These are phyloP conservation scores for Trichoderma breve DNA, from an alignment of 2,329 filamentous ascomycete genomes.

Conservation along the genomic window DNA sequence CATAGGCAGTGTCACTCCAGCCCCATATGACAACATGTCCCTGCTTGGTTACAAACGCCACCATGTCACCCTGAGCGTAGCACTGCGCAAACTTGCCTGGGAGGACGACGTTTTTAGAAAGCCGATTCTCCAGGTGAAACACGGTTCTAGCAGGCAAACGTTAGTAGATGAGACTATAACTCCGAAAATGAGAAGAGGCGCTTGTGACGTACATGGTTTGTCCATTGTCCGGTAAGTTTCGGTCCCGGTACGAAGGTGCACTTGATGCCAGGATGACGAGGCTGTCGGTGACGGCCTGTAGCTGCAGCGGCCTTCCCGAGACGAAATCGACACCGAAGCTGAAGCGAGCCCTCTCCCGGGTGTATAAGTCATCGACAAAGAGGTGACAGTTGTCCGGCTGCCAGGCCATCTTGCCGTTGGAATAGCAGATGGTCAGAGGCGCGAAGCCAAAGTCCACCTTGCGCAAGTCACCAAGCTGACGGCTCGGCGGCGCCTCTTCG, in stretches of 20 bases:
- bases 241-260: neutral
- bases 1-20: constrained; percentile 24
- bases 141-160: constrained; percentile 22
- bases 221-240: constrained; percentile 12
- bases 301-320: constrained; percentile 21
- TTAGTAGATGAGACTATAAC: neutral
- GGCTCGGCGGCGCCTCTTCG: neutral
- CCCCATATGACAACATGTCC: constrained; percentile 25
- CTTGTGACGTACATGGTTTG: constrained; percentile 13
- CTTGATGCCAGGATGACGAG: constrained; percentile 25
- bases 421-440: constrained; percentile 25
- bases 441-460: constrained; percentile 19
- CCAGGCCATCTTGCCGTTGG: constrained; percentile 30
- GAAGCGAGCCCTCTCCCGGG: constrained; percentile 24
- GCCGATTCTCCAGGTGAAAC: constrained; percentile 23
- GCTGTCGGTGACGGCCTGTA: constrained; percentile 25
- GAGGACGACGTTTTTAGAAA: constrained; percentile 25
- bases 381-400: constrained; percentile 24
- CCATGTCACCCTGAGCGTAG: constrained; percentile 24
- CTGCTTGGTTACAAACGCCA: constrained; percentile 26
- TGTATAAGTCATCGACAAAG: constrained; percentile 29
- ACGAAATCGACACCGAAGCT: constrained; percentile 23
- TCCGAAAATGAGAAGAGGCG: neutral
- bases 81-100: constrained; percentile 23
- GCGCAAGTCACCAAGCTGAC: constrained; percentile 9